Evolutionary conservation across 2,329 filamentous ascomycete genomes (phyloP).

Genomic region (Pseudogymnoascus sp.): DNA sequence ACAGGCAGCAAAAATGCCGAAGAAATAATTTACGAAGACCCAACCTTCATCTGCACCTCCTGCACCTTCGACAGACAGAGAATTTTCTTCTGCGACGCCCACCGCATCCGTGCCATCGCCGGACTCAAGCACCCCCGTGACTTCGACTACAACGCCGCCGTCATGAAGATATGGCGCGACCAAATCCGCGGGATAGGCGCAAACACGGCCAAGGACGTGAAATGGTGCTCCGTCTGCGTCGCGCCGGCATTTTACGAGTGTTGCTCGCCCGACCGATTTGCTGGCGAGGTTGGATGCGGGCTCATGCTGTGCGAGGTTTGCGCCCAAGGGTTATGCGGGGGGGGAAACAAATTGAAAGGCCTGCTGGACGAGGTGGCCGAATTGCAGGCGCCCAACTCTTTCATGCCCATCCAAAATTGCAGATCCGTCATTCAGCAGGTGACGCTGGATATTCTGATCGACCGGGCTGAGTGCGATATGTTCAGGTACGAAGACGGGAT

Average conservation of each 20-base stretch:
- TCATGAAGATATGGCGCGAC: not conserved
- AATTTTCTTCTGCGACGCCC: constrained; percentile 19
- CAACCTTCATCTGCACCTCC: constrained; percentile 21
- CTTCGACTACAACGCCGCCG: constrained; percentile 12
- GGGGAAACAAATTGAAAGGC: not conserved
- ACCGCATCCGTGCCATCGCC: constrained; percentile 11
- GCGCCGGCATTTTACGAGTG: constrained; percentile 16
- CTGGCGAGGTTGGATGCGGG: constrained; percentile 18
- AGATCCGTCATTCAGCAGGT: not conserved
- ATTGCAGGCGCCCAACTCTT: constrained; percentile 1
- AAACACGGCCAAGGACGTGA: constrained; percentile 14
- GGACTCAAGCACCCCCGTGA: constrained; percentile 13
- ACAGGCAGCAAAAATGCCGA: constrained; percentile 21
- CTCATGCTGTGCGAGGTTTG: constrained; percentile 21
- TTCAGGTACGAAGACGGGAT: constrained; percentile 13
- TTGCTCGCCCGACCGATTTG: constrained; percentile 2
- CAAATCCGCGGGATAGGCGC: not conserved
- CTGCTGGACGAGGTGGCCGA: constrained; percentile 12
- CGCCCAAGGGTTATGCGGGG: not conserved
- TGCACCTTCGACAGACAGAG: constrained; percentile 20
- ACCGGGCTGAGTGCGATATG: not conserved
- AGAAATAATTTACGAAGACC: constrained; percentile 1
- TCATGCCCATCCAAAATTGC: not conserved
- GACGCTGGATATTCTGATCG: not conserved
- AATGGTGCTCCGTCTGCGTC: constrained; percentile 24